Percentiles rank a stretch among this genome's conserved stretches.
Evolutionary conservation across 352 stramenopile genomes (phyloP).

Genomic region (Phytophthora macrochlamydospora): DNA sequence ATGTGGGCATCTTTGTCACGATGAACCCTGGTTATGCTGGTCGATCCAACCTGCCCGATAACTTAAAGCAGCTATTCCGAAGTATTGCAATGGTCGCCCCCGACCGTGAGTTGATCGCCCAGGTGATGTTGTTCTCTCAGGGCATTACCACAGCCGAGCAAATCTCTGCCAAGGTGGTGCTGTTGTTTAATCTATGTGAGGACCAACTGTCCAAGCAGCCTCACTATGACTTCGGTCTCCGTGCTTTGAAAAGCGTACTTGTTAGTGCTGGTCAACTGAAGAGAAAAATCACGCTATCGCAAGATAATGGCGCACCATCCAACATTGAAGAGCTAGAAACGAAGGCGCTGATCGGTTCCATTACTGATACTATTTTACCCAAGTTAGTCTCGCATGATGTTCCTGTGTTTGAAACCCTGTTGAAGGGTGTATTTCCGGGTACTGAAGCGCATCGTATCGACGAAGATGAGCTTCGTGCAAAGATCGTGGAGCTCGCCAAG

Average conservation of each 20-base stretch:
- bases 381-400: slow-evolving; percentile 99
- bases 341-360: slow-evolving; percentile 96
- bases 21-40: slow-evolving; percentile 99
- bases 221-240: slow-evolving; percentile 99
- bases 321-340: slow-evolving; percentile 89
- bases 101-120: slow-evolving; percentile 98
- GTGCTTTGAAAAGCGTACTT: slow-evolving; percentile 99
- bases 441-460: slow-evolving; percentile 83
- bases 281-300: slow-evolving; percentile 81
- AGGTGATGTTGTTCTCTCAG: slow-evolving; percentile 99
- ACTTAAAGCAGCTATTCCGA: slow-evolving; percentile 99
- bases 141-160: slow-evolving; percentile 98
- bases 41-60: slow-evolving; percentile 96
- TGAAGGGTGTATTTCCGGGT: slow-evolving; percentile 98
- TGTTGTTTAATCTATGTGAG: slow-evolving; percentile 98
- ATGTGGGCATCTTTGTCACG: slow-evolving; percentile 99
- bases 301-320: slow-evolving; percentile 33
- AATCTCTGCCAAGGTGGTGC: slow-evolving; percentile 96
- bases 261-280: slow-evolving; percentile 98
- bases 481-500: slow-evolving; percentile 93
- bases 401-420: slow-evolving; percentile 95
- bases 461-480: slow-evolving; percentile 86
- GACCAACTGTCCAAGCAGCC: slow-evolving; percentile 98
- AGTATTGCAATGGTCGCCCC: slow-evolving; percentile 99
- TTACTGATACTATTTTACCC: slow-evolving; percentile 99